Base-by-base conservation (phyloP, 1,284 basidiomycete genomes). In the Sanguinoderma infundibulare region DNA sequence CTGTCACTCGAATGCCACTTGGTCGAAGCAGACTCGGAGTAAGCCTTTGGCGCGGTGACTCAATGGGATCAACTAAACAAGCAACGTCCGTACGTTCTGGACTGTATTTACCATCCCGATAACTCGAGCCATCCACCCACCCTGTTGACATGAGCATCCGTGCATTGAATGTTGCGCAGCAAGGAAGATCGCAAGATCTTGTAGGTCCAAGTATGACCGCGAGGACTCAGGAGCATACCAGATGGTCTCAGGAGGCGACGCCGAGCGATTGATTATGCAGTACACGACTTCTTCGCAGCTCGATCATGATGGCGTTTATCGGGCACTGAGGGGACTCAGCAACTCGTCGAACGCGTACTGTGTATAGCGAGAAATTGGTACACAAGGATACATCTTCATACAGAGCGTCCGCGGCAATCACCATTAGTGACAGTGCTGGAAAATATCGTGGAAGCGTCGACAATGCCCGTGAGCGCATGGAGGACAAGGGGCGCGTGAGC, bases 171-270 rank as follows among this genome's bases (percentile, higher is more conserved):
- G 34, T 32, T 32, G 46, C 46, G 28, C 17, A 49, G 10, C 9
- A 32, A 26, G 8, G 15, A 24, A 2, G 49, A 56, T 56, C 55
- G 15, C 24, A 35, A 15, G 46, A 56, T 56, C 55, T 56, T 56
- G 55, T 56, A 47, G 55, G 55, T 56, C 55, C 55, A 56, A 47
- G 55, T 49, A 42, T 56, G 34, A 4, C 17, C 32, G 6, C 20
- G 14, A 51, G 49, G 32, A 32, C 0, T 30, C 5, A 9, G n/a
- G 26, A 32, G n/a, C 28, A 32, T 32, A 20, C 22, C 49, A 36
- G 34, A 51, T 51, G 49, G 46, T 49, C 28, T n/a, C 28, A 32
- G 30, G 28, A 49, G 28, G 46, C 46, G 26, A 49, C 32, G 46
- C 28, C 10, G 42, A 15, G 42, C 22, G 22, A 12, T 26, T 15